Evolutionary conservation across 2,329 filamentous ascomycete species (phyloP).

Genomic region (Fusarium robinianum): DNA sequence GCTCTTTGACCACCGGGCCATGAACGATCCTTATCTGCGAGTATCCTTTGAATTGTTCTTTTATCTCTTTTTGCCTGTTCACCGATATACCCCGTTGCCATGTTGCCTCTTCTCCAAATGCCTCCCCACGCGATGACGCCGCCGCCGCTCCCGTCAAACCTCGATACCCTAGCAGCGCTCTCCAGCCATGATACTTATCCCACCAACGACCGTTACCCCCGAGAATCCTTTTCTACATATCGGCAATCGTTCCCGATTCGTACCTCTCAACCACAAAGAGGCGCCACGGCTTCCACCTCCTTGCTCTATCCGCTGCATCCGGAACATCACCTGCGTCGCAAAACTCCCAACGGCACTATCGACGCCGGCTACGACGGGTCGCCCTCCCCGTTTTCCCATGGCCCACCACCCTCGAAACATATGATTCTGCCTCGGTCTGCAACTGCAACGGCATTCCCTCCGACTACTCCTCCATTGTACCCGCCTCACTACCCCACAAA

Average conservation of each 20-base stretch:
- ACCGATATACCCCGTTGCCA: constrained; percentile 41
- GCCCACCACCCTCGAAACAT: constrained; percentile 80
- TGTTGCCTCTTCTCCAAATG: constrained; percentile 58
- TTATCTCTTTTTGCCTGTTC: constrained; percentile 31
- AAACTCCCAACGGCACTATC: constrained; percentile 92
- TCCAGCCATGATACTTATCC: constrained; percentile 23
- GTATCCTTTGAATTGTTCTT: constrained; percentile 37
- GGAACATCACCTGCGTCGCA: constrained; percentile 84
- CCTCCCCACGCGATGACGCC: constrained; percentile 55
- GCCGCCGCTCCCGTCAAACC: constrained; percentile 45
- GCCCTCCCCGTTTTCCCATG: constrained; percentile 70
- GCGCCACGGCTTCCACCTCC: constrained; percentile 17
- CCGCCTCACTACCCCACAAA: constrained; percentile 19
- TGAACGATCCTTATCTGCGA: constrained; percentile 42
- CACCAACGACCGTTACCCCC: constrained; percentile 34
- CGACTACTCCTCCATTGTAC: constrained; percentile 13
- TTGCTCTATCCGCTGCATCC: constrained; percentile 39
- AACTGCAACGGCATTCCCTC: constrained; percentile 25
- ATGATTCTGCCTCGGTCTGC: constrained; percentile 69
- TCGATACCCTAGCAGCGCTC: constrained; percentile 42
- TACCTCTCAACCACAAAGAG: constrained; percentile 37
- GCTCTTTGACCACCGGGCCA: constrained; percentile 51
- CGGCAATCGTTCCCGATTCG: constrained; percentile 41
- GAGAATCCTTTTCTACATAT: constrained; percentile 33
- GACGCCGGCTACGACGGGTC: constrained; percentile 90